A percentile compares a stretch with the other conserved stretches of the same genome.
phyloP scores from a whole-genome alignment of 1,284 basidiomycete genomes.

The Moesziomyces antarcticus region DNA sequence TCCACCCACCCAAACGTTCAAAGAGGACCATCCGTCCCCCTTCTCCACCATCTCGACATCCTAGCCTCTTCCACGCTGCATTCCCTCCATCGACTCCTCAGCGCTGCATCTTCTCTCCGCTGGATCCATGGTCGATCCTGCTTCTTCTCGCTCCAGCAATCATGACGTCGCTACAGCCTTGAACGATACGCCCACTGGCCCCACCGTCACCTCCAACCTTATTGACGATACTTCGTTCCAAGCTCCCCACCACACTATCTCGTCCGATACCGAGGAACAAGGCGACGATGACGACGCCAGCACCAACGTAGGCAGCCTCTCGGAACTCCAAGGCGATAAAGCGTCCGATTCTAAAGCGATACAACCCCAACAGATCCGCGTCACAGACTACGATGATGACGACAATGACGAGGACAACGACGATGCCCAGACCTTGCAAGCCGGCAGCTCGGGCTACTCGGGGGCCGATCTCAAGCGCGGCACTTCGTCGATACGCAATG shows the following conservation, averaged over 20 bases:
- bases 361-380: constrained; percentile 9
- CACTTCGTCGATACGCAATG: constrained; percentile 2
- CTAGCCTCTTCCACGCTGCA: not conserved
- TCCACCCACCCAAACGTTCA: no score
- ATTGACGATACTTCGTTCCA: constrained; percentile 18
- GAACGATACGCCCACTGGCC: constrained; percentile 5
- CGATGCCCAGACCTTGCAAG: constrained; percentile 23
- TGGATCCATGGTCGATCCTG: constrained; percentile 23
- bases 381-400: constrained; percentile 17
- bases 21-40: no score
- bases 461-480: constrained; percentile 10
- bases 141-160: constrained; percentile 7
- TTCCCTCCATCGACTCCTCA: not conserved
- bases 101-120: not conserved
- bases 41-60: not conserved
- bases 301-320: constrained; percentile 37
- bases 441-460: constrained; percentile 27
- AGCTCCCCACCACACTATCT: constrained; percentile 37
- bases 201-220: constrained; percentile 7
- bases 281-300: constrained; percentile 20
- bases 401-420: constrained; percentile 16
- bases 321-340: constrained; percentile 6
- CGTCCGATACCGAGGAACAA: constrained; percentile 16
- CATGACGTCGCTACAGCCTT: constrained; percentile 24
- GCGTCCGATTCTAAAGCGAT: constrained; percentile 13